Percentiles rank a stretch among this genome's conserved stretches.
Evolutionary conservation across 1,284 basidiomycete species (phyloP).

Genomic region (Dichomitus squalens): DNA sequence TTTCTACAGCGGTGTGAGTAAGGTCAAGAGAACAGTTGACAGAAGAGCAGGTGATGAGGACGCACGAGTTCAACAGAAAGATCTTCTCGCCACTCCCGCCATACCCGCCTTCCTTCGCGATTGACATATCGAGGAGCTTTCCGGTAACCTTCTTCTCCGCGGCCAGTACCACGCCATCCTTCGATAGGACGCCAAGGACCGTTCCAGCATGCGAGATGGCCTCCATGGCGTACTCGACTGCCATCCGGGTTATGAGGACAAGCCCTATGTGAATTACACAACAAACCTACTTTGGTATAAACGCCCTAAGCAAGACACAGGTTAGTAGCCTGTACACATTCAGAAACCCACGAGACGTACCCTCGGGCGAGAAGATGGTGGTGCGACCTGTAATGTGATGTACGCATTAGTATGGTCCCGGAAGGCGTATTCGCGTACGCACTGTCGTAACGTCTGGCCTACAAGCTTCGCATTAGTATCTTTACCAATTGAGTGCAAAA

Average conservation of each 20-base stretch:
- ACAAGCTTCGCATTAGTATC: constrained; percentile 3
- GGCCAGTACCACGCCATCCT: constrained; percentile 95
- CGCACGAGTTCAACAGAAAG: constrained; percentile 85
- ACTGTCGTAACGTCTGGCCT: constrained; percentile 94
- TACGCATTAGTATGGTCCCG: constrained; percentile 21
- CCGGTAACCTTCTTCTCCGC: constrained; percentile 99
- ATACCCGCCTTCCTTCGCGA: constrained; percentile 85
- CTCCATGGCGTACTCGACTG: constrained; percentile 99
- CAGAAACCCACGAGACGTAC: constrained; percentile 44
- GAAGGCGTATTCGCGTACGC: constrained; percentile 36
- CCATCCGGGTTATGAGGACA: constrained; percentile 5
- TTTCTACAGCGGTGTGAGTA: constrained; percentile 58
- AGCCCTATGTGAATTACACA: neutral
- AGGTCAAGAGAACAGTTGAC: neutral
- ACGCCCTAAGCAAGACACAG: constrained; percentile 57
- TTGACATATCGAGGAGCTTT: constrained; percentile 90
- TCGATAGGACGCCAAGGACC: constrained; percentile 92
- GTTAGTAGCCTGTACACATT: neutral
- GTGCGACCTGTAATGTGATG: constrained; percentile 67
- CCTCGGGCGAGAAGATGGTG: constrained; percentile 95
- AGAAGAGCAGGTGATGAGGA: neutral
- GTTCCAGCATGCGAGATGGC: constrained; percentile 97
- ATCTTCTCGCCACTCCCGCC: constrained; percentile 98
- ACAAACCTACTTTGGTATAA: constrained; percentile 81
- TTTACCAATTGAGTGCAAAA: neutral